Evolutionary conservation across 257 asterid genomes (phyloP).

Genomic region (Solanum pennellii): DNA sequence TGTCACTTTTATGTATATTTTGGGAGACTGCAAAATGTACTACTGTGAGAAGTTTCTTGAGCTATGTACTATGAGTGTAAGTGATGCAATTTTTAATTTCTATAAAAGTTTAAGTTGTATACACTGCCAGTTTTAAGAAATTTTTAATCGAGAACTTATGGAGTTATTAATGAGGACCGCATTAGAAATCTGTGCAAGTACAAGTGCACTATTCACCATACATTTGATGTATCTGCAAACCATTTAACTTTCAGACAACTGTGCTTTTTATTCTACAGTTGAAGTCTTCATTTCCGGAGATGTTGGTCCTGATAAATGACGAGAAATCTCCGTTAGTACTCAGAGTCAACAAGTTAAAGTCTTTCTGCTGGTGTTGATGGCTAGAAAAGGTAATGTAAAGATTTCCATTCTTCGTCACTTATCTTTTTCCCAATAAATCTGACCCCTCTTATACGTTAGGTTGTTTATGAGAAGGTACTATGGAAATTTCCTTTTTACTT

Average conservation of each 20-base stretch:
- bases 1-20: background rate
- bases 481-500: no score
- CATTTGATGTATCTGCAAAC: no score
- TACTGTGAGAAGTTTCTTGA: background rate
- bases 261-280: background rate
- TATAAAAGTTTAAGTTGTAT: background rate
- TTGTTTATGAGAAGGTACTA: background rate
- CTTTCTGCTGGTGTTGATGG: background rate
- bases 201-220: background rate
- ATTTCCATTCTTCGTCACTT: background rate
- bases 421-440: background rate
- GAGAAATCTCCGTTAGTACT: background rate
- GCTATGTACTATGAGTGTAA: background rate
- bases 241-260: no score
- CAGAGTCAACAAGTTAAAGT: background rate
- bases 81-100: background rate
- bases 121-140: background rate
- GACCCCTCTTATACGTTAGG: background rate
- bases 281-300: background rate
- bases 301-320: background rate
- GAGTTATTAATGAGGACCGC: background rate
- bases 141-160: background rate
- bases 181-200: background rate
- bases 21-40: background rate
- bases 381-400: background rate